Conservation (phyloP, 257 asterid species). For the Ehretia macrophylla region DNA sequence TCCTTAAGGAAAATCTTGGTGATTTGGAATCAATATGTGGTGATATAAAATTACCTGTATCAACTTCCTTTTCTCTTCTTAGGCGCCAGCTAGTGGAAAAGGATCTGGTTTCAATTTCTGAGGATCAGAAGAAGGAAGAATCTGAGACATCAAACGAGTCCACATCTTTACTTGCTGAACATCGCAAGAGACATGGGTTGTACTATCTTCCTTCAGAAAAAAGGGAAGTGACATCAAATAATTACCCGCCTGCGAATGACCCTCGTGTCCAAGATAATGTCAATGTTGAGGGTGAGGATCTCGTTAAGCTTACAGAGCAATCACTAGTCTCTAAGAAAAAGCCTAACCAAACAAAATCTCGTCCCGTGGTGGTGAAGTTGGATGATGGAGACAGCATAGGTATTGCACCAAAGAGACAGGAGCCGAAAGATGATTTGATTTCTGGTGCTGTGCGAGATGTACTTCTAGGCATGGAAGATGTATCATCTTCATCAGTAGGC, state of each 20-base stretch:
- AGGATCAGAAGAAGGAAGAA: slow-evolving; percentile 47
- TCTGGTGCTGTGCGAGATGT: slow-evolving; percentile 86
- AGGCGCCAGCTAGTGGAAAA: slow-evolving; percentile 33
- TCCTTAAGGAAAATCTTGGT: slow-evolving; percentile 60
- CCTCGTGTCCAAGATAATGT: slow-evolving; percentile 36
- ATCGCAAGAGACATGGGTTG: slow-evolving; percentile 80
- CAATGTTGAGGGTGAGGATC: slow-evolving; percentile 47
- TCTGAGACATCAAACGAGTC: slow-evolving; percentile 50
- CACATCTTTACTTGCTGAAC: slow-evolving; percentile 74
- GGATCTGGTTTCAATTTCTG: slow-evolving; percentile 25
- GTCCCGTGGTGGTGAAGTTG: slow-evolving; percentile 87
- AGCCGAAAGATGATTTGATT: slow-evolving; percentile 48
- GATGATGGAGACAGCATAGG: slow-evolving; percentile 57
- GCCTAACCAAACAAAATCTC: slow-evolving; percentile 52
- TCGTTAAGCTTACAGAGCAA: slow-evolving; percentile 69
- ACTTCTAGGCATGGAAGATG: slow-evolving; percentile 69
- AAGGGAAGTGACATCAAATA: slow-evolving; percentile 37
- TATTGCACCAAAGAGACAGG: slow-evolving; percentile 28
- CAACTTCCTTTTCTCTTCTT: slow-evolving; percentile 63
- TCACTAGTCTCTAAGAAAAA: slow-evolving; percentile 57
- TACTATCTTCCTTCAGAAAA: slow-evolving; percentile 72
- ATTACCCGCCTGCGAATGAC: slow-evolving; percentile 76
- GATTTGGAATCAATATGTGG: slow-evolving; percentile 70
- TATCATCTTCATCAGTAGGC: slow-evolving; percentile 51
- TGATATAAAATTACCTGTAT: slow-evolving; percentile 44